Percentiles rank a stretch among this genome's conserved stretches.
phyloP scores from a whole-genome alignment of 192 early-diverging fungal species.

The Geosiphon pyriformis region DNA sequence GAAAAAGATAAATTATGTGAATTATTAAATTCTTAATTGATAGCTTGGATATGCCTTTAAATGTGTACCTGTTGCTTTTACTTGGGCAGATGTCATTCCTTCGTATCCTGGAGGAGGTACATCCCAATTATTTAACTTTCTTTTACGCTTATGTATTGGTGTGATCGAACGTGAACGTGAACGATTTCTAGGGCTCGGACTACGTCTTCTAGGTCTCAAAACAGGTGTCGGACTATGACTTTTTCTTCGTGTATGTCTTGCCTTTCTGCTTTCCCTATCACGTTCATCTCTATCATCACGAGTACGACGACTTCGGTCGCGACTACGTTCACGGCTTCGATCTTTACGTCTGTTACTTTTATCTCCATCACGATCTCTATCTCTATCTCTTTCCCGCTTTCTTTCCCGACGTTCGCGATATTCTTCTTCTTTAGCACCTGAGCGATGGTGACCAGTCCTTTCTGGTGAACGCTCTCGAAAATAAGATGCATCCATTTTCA shows the following conservation, averaged over 20 bases:
- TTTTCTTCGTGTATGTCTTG: conserved; percentile 43
- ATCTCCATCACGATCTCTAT: conserved; percentile 32
- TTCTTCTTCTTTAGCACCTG: conserved; percentile 31
- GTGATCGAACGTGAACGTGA: conserved; percentile 30
- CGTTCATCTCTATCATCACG: conserved; percentile 35
- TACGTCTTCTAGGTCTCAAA: conserved; percentile 20
- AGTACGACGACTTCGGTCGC: conserved; percentile 38
- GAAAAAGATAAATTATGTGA: conserved; percentile 33
- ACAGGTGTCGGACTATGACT: conserved; percentile 33
- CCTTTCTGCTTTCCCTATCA: conserved; percentile 42
- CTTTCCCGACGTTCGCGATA: conserved; percentile 34
- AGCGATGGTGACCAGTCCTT: conserved; percentile 29
- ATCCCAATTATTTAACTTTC: conserved; percentile 91
- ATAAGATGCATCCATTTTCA: background rate
- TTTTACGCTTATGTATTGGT: conserved; percentile 71
- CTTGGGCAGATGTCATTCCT: conserved; percentile 75
- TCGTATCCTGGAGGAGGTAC: conserved; percentile 84
- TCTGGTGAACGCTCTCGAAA: conserved; percentile 35
- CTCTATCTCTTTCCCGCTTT: conserved; percentile 25
- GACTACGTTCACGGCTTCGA: conserved; percentile 27
- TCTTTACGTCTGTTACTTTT: conserved; percentile 37
- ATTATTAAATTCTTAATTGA: conserved; percentile 36
- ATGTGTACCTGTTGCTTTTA: conserved; percentile 77
- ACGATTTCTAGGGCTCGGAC: conserved; percentile 27
- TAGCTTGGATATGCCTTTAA: conserved; percentile 19